Evolutionary conservation across 306 rosid species (phyloP).

Genomic region (Sesbania bispinosa): DNA sequence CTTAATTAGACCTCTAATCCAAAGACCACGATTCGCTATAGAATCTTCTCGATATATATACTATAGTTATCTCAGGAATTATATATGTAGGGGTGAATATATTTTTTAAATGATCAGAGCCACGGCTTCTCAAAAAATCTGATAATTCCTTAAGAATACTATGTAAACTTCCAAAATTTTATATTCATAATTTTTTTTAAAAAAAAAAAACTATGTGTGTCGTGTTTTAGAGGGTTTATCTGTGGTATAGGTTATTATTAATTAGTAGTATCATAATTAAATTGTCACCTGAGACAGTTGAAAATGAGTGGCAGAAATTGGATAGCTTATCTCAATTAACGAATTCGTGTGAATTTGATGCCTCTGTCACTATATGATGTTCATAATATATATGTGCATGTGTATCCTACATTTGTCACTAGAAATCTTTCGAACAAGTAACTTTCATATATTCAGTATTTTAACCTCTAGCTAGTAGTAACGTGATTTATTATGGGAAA

Average conservation of each 20-base stretch:
- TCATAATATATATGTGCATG: not conserved
- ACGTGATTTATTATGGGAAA: not conserved
- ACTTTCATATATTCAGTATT: too few relatives aligned
- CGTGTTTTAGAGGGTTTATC: not conserved
- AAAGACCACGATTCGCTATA: not conserved
- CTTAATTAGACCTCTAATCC: not conserved
- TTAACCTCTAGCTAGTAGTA: too few relatives aligned
- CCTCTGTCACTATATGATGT: not conserved
- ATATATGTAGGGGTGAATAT: too few relatives aligned
- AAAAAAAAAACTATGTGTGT: too few relatives aligned
- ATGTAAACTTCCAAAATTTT: too few relatives aligned
- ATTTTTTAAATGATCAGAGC: too few relatives aligned
- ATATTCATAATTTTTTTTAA: too few relatives aligned
- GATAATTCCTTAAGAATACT: too few relatives aligned
- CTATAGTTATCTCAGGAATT: too few relatives aligned
- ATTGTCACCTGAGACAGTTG: not conserved
- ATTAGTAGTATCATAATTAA: not conserved
- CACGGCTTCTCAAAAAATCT: too few relatives aligned
- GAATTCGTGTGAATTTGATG: not conserved
- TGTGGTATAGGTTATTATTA: not conserved
- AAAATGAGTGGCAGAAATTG: slow-evolving; percentile 23
- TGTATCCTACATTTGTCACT: not conserved
- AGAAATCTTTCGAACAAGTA: not conserved
- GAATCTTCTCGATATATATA: not conserved
- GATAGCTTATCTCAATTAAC: slow-evolving; percentile 16